These are phyloP conservation scores for Trichoderma sp. DNA, from an alignment of 2,329 filamentous ascomycete genomes.

Conservation along the genomic window DNA sequence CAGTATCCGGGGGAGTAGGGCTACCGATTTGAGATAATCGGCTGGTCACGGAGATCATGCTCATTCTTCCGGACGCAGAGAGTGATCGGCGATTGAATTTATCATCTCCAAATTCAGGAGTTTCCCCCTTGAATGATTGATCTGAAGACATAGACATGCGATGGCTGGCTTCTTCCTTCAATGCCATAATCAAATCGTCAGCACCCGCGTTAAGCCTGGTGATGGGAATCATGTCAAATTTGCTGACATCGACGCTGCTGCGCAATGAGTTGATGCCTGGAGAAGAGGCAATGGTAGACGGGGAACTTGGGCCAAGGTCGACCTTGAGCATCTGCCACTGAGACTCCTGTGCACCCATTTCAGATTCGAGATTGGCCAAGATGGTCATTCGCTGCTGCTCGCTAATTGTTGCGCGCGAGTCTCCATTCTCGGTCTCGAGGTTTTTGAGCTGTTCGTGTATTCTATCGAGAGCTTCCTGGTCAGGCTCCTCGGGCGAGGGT, in stretches of 20 bases:
- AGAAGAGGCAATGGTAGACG: constrained; percentile 43
- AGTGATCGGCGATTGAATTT: constrained; percentile 1
- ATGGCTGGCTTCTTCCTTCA: not conserved
- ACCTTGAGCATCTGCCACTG: constrained; percentile 58
- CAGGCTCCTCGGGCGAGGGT: constrained; percentile 52
- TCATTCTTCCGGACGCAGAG: constrained; percentile 27
- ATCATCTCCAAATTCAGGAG: not conserved
- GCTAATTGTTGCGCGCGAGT: constrained; percentile 33
- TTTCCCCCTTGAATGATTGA: not conserved
- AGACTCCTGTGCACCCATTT: constrained; percentile 59
- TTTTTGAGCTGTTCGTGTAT: constrained; percentile 53
- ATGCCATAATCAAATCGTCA: not conserved
- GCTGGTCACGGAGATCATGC: constrained; percentile 35
- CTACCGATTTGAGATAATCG: constrained; percentile 42
- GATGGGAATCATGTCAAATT: constrained; percentile 1
- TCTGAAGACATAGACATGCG: not conserved
- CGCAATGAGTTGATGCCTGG: constrained; percentile 25
- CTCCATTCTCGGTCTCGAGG: constrained; percentile 42
- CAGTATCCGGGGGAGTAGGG: constrained; percentile 54
- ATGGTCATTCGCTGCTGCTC: constrained; percentile 46
- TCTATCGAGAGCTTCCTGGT: constrained; percentile 45
- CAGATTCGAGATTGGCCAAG: constrained; percentile 57
- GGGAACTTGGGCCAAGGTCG: constrained; percentile 49
- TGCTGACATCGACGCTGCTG: constrained; percentile 18
- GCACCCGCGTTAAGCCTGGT: not conserved